phyloP scores from a whole-genome alignment of 2,329 filamentous ascomycete genomes.

The Phialophora expanda region DNA sequence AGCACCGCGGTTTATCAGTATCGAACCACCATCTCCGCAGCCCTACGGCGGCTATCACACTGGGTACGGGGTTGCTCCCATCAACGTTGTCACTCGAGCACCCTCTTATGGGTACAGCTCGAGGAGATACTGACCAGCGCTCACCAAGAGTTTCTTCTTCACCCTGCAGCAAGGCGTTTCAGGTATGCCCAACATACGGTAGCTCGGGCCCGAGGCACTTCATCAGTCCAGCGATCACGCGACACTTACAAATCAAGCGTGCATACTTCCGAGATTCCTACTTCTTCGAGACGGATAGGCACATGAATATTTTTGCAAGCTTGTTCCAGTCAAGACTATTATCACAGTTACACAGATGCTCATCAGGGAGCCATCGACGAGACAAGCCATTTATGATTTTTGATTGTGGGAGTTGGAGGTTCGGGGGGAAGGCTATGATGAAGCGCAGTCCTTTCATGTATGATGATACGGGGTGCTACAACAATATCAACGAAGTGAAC shows the following conservation, averaged over 20 bases:
- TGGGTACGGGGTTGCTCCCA: slow-evolving; percentile 26
- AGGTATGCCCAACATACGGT: background rate
- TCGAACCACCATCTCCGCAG: slow-evolving; percentile 25
- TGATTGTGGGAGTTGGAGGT: background rate
- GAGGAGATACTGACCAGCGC: slow-evolving; percentile 24
- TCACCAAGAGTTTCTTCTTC: background rate
- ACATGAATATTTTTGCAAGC: slow-evolving; percentile 9
- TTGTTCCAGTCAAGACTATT: slow-evolving; percentile 33
- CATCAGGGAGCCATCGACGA: background rate
- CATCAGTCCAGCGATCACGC: slow-evolving; percentile 6
- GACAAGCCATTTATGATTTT: slow-evolving; percentile 6
- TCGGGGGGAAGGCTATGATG: background rate
- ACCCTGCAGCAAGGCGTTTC: slow-evolving; percentile 12
- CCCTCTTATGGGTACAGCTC: slow-evolving; percentile 26
- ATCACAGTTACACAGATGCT: background rate
- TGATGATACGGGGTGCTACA: slow-evolving; percentile 7
- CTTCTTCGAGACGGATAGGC: background rate
- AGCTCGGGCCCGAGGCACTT: slow-evolving; percentile 5
- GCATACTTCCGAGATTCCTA: background rate
- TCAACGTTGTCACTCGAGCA: slow-evolving; percentile 31
- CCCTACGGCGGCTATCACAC: slow-evolving; percentile 28
- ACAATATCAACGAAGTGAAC: slow-evolving; percentile 12
- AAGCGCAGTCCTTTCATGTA: slow-evolving; percentile 9
- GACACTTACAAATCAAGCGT: background rate
- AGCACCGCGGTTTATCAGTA: slow-evolving; percentile 21